These are phyloP conservation scores for Cephaloascus fragrans DNA, from an alignment of 805 yeast genomes.

Conservation along the genomic window DNA sequence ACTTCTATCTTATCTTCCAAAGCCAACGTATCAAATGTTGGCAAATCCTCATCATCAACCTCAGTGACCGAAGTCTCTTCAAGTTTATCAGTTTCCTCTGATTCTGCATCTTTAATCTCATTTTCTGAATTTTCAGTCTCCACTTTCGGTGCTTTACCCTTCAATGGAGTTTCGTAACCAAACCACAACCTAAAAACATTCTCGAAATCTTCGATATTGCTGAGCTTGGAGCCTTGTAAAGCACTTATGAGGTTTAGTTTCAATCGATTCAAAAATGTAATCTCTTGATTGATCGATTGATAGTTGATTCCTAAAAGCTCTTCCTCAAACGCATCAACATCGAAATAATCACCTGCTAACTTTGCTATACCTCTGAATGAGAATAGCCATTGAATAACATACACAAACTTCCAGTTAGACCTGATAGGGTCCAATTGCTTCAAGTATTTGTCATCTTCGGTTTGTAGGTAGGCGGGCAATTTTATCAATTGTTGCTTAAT, in stretches of 20 bases:
- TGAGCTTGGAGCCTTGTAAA: constrained; percentile 25
- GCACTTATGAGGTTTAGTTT: constrained; percentile 29
- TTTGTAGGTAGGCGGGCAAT: constrained; percentile 25
- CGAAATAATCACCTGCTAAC: constrained; percentile 41
- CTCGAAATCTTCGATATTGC: constrained; percentile 20
- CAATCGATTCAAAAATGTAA: constrained; percentile 29
- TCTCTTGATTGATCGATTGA: constrained; percentile 2
- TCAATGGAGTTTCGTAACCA: constrained; percentile 21
- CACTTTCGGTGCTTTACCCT: constrained; percentile 15
- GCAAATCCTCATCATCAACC: constrained; percentile 11
- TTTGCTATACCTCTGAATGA: constrained; percentile 41
- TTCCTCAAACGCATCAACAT: constrained; percentile 51
- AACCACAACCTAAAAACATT: constrained; percentile 21
- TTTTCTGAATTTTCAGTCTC: constrained; percentile 9
- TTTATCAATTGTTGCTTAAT: constrained; percentile 20
- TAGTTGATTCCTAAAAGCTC: constrained; percentile 33
- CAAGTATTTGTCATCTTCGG: constrained; percentile 26
- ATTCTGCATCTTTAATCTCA: constrained; percentile 8
- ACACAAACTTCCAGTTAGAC: constrained; percentile 24
- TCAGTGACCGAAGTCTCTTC: constrained; percentile 4
- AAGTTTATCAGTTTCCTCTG: constrained; percentile 15
- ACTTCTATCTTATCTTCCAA: constrained; percentile 41
- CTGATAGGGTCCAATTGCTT: constrained; percentile 18
- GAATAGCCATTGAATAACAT: constrained; percentile 45
- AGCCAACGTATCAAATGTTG: constrained; percentile 27